Evolutionary conservation across 106 monocot species (phyloP), one percentile per base, ranked within the genome.

Genomic region (Amphibolis antarctica): DNA sequence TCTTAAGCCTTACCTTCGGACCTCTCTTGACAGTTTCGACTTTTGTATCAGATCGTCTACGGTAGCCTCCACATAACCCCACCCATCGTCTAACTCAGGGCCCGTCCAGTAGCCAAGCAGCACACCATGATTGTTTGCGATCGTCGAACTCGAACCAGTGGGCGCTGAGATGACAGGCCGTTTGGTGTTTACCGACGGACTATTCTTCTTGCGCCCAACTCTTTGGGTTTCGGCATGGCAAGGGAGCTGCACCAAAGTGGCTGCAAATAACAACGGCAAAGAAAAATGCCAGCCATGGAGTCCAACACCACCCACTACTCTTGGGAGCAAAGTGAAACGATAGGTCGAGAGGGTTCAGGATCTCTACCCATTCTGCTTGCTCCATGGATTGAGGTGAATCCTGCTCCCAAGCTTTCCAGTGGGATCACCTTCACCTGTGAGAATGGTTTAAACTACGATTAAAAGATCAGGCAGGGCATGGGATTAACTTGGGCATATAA

Each of bases 71-170:
- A 89, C 74, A 69, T 68, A 82, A 10, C 88, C 88, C 64, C 88
- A 89, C 0, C 80, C 84, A 69, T 89, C 88, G 31, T 89, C 85
- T 14, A 63, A 27, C 74, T 89, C 88, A 53, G 84, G 88, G 18
- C 88, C 88, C 13, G 77, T 74, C 88, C 85, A 89, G 62, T 75
- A 89, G 42, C 88, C 88, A 66, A 52, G 76, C 47, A 89, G 72
- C 31, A 69, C 42, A 0, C 48, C 60, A 28, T 48, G 59, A 13
- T 28, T 53, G 9, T 30, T 20, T 14, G 44, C 24, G 51, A 46
- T 18, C 52, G 54, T 18, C 52, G 54, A 43, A 53, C 27, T 48
- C 18, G 42, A 21, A 59, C 17, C 42, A 46, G 48, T 28, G 0
- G 44, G 3, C 10, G 18, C 36, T 0, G 46, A 44, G 46, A 12